Base-by-base conservation (phyloP, 2,329 filamentous ascomycete genomes). In the Apiospora malaysiana region DNA sequence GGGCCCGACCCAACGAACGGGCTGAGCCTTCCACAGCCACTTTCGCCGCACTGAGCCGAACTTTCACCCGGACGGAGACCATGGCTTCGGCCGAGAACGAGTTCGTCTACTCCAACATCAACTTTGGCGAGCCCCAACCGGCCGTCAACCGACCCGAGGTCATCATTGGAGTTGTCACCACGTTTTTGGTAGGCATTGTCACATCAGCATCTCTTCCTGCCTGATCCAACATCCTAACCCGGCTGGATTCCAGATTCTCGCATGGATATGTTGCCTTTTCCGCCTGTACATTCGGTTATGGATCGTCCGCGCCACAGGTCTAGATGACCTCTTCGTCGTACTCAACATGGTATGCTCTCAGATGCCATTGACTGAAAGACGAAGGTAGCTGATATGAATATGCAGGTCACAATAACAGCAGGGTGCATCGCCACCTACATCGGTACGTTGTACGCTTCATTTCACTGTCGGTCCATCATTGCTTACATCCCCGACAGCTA, bases 351-450 rank as follows among this genome's bases (percentile, higher is more conserved):
- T 68, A 46, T 14, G 67, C 37, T 18, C 42, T 18, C 32, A 21
- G 9, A 10, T 63, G 9, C 9, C 32, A 23, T 23, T 21, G n/a
- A 23, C 32, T 4, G 27, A 8, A 23, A 21, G 18, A 45, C 5
- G 12, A 18, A 46, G 25, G 23, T 14, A 18, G 25, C 42, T 67
- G 40, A 67, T 40, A 21, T 67, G 65, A 46, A 12, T 45, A 27
- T 12, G 18, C 71, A 78, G 75, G 42, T 77, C 45, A 72, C 74
- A n/a, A 72, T 73, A 16, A 76, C 75, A 23, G 72, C 70, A 8
- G 76, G 75, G 8, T 76, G 73, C 49, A 74, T 77, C 66, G 72
- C 75, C 4, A 68, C 74, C 45, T 76, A 73, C 14, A 6, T 75
- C 16, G 56, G 71, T 72, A 49, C 27, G 71, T 63, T 12, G 32